Conservation (phyloP, 805 yeast genomes). For the Crinitomyces ghanaensis region DNA sequence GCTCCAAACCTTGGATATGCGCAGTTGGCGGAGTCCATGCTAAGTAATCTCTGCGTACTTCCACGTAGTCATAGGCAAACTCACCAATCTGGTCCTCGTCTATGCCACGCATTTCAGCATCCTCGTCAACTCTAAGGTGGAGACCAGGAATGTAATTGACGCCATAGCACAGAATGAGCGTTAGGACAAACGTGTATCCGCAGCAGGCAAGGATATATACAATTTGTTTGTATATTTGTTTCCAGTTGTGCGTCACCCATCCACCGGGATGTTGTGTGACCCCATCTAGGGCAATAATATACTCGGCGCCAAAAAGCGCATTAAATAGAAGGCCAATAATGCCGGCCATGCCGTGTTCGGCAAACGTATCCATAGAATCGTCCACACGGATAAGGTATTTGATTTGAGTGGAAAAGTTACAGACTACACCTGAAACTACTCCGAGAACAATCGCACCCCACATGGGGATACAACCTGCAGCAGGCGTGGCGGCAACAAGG, state of each 20-base stretch:
- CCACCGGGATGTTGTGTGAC: conserved; percentile 80
- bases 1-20: conserved; percentile 5
- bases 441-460: conserved; percentile 90
- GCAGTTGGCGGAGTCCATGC: conserved; percentile 30
- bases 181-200: conserved; percentile 67
- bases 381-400: conserved; percentile 75
- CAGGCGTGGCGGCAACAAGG: conserved; percentile 92
- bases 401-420: conserved; percentile 83
- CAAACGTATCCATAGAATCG: conserved; percentile 88
- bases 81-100: conserved; percentile 98
- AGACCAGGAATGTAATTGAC: conserved; percentile 74
- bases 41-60: conserved; percentile 76
- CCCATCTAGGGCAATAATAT: conserved; percentile 87
- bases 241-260: conserved; percentile 83
- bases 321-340: conserved; percentile 76
- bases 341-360: conserved; percentile 99
- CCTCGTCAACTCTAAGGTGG: conserved; percentile 66
- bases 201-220: conserved; percentile 67
- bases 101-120: conserved; percentile 79
- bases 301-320: conserved; percentile 75
- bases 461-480: conserved; percentile 80
- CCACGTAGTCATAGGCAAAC: conserved; percentile 97
- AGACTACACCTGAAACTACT: conserved; percentile 62
- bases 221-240: conserved; percentile 81
- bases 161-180: conserved; percentile 63